Evolutionary conservation across 345 rosid genomes (phyloP).

Genomic region (Lepidium sativum): DNA sequence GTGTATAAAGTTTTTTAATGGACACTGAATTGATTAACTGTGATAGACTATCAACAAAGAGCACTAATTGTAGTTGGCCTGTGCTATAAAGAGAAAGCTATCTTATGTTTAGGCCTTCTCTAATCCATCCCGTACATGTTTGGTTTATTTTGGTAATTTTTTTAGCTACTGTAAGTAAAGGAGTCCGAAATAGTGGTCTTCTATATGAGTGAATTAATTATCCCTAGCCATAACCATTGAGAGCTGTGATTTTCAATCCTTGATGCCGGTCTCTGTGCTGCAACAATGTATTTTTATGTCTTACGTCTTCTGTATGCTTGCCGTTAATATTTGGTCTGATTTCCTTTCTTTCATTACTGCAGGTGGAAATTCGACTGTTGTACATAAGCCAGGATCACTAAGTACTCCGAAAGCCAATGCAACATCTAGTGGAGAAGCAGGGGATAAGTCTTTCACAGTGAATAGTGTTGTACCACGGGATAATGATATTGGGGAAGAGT

Average conservation of each 20-base stretch:
- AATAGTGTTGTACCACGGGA: constrained; percentile 36
- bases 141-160: background rate
- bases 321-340: constrained; percentile 15
- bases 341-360: constrained; percentile 42
- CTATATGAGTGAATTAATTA: background rate
- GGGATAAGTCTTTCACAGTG: constrained; percentile 31
- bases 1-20: background rate
- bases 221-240: background rate
- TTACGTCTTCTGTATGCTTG: background rate
- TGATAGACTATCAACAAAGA: background rate
- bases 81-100: background rate
- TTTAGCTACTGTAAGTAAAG: background rate
- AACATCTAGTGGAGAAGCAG: constrained; percentile 40
- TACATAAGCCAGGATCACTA: constrained; percentile 35
- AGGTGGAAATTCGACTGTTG: constrained; percentile 55
- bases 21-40: background rate
- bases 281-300: background rate
- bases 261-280: background rate
- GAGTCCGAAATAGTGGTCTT: background rate
- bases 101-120: background rate
- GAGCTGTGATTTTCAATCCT: constrained; percentile 7
- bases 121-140: background rate
- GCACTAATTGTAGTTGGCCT: background rate
- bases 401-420: constrained; percentile 44
- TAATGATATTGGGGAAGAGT: constrained; percentile 41